These are phyloP conservation scores for Talaromyces verruculosus DNA, from an alignment of 2,329 filamentous ascomycete species.

Conservation along the genomic window DNA sequence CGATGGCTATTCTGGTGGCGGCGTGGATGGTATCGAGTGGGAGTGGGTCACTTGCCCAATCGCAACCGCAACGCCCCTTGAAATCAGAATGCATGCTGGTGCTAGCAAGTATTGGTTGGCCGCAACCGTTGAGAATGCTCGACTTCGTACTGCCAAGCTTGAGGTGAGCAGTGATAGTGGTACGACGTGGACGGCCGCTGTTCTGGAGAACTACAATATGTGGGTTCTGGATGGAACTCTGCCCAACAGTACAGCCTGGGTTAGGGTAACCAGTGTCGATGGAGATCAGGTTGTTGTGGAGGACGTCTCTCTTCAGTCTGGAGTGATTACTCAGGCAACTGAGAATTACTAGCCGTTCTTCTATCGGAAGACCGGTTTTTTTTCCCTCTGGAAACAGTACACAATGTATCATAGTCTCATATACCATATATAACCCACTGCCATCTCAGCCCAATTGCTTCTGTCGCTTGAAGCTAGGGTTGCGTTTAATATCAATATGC, in stretches of 20 bases:
- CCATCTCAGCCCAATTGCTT: background rate
- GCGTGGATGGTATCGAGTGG: constrained; percentile 4
- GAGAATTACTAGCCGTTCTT: constrained; percentile 3
- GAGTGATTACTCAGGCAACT: constrained; percentile 1
- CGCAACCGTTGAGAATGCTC: constrained; percentile 4
- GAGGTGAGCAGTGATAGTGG: constrained; percentile 5
- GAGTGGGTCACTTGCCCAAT: constrained; percentile 5
- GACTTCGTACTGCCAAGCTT: constrained; percentile 7
- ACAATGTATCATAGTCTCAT: background rate
- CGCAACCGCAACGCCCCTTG: background rate
- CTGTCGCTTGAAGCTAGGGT: background rate
- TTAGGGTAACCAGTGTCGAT: background rate
- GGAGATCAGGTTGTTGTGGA: constrained; percentile 6
- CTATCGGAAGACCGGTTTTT: background rate
- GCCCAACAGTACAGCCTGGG: background rate
- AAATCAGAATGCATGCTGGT: background rate
- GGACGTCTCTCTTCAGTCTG: constrained; percentile 1
- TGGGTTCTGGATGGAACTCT: constrained; percentile 1
- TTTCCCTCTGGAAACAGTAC: background rate
- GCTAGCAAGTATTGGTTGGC: constrained; percentile 7
- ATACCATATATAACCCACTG: background rate
- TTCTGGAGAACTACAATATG: background rate
- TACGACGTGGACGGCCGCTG: background rate
- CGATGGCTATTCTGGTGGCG: constrained; percentile 1
- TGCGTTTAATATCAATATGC: background rate